Evolutionary conservation across 345 rosid species (phyloP), one percentile per base, ranked within the genome.

Genomic region (Capsella bursapastoris): DNA sequence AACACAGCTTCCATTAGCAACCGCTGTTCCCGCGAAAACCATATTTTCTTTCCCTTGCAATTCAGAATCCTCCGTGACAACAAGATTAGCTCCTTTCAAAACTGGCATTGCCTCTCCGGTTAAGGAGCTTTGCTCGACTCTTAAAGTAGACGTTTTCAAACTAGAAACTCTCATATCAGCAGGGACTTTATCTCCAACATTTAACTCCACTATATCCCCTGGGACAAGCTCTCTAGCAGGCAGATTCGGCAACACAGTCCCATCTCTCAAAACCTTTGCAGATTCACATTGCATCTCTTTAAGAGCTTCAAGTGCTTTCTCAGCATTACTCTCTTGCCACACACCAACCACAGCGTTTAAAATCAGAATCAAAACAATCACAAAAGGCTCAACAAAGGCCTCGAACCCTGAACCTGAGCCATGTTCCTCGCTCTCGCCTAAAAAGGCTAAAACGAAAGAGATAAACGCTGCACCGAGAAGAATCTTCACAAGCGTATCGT

Each of bases 101-200:
- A 92, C 90, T n/a, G 98, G 98, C 92, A 90, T 86, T 32, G 95
- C 89, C 83, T 93, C 98, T 25, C 98, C 97, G 0, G 96, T 93
- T 82, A 93, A 81, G 2, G 94, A 90, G 83, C 97, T 89, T 79
- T 93, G 98, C 78, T 93, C 98, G 9, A 89, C 82, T 75, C 97
- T 85, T 73, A 91, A 77, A 41, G 96, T 93, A 0, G 94, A 84
- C 28, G 97, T 89, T 79, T 86, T 91, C 77, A 93, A 70, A 58
- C 74, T 49, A 2, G 86, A 79, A 58, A 93, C 80, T 74, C 98
- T 75, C 97, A 93, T 91, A 59, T 91, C 98, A 14, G 98, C 97
- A 15, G 98, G 98, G 77, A 85, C 92, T 78, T 87, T 89, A 68
- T 91, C 96, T 28, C 98, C 98, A 7, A 88, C 97, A 45, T 84